Evolutionary conservation across 2,329 filamentous ascomycete species (phyloP).

Genomic region (Talaromyces amestolkiae): DNA sequence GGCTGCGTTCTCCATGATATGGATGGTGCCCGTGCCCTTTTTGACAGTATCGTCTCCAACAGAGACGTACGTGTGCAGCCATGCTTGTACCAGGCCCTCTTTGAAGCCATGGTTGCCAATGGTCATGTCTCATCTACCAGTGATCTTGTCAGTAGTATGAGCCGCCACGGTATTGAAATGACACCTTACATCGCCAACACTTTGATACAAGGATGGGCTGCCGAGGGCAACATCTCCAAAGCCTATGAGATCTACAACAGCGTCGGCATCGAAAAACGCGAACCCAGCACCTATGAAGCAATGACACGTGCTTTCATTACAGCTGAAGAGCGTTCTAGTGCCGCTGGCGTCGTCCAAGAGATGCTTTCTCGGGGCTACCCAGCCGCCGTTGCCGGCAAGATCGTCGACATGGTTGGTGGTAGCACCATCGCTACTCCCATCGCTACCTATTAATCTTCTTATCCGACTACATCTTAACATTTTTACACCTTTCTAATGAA

Average conservation of each 20-base stretch:
- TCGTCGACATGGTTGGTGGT: constrained; percentile 76
- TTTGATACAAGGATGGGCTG: constrained; percentile 93
- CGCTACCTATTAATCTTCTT: constrained; percentile 3
- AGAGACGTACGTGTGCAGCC: constrained; percentile 68
- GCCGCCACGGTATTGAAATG: constrained; percentile 69
- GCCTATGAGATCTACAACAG: constrained; percentile 75
- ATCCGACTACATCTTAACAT: constrained; percentile 19
- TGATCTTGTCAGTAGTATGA: constrained; percentile 73
- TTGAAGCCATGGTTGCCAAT: constrained; percentile 96
- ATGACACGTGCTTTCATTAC: constrained; percentile 94
- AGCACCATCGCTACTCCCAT: constrained; percentile 21
- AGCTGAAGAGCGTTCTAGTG: constrained; percentile 73
- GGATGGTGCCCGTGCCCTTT: constrained; percentile 74
- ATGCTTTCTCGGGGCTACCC: constrained; percentile 91
- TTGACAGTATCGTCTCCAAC: constrained; percentile 74
- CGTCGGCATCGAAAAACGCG: constrained; percentile 74
- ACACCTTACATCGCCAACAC: constrained; percentile 99
- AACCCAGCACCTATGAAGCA: constrained; percentile 97
- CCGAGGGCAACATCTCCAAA: constrained; percentile 74
- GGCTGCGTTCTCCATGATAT: constrained; percentile 93
- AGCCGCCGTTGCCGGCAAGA: constrained; percentile 86
- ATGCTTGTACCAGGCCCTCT: constrained; percentile 92
- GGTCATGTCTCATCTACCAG: constrained; percentile 77
- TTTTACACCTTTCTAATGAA: constrained; percentile 16
- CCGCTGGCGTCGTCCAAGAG: constrained; percentile 78